Evolutionary conservation across 768 basidiomycete species (phyloP), one percentile per base, ranked within the genome.

Genomic region (Favolaschia claudopus): DNA sequence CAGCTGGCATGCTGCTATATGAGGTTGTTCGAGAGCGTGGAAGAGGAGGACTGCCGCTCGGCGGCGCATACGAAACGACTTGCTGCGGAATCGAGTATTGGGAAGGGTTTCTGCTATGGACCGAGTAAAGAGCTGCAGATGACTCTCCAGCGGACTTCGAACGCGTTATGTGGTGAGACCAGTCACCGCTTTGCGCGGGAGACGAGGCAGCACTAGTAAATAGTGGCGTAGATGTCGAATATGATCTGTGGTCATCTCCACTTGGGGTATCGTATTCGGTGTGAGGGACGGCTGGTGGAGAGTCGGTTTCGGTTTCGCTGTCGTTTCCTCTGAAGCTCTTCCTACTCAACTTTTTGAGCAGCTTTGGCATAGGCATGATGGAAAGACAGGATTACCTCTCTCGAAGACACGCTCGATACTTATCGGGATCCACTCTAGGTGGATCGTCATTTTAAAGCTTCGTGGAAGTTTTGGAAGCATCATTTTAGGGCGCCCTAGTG

Each of bases 331-430:
- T 55, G 22, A 64, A 44, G 45, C 58, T 64, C 49, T 27, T 59
- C 39, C 54, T 64, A 55, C 46, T 59, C 28, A 36, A 32, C 58
- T 37, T 53, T 10, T 49, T 48, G 8, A 58, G 54, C 44, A 64
- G 39, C 47, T 64, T 64, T 14, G 49, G 38, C 53, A 64, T 45
- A 44, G 50, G 19, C 20, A 29, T 59, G 80, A 60, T 52, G 58
- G 29, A 28, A 12, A 54, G n/a, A 32, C 7, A 80, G 24, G 28
- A 17, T 24, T 48, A 10, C 28, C 46, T 15, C 25, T 31, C 24
- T 32, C 46, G 28, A 14, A 48, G 13, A 32, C 46, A n/a, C n/a
- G n/a, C n/a, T n/a, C n/a, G n/a, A n/a, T n/a, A n/a, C n/a, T n/a
- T n/a, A n/a, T n/a, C n/a, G n/a, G n/a, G n/a, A n/a, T n/a, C n/a